These are phyloP conservation scores for Mycocentrospora acerina DNA, from an alignment of 2,329 filamentous ascomycete genomes.

Conservation along the genomic window DNA sequence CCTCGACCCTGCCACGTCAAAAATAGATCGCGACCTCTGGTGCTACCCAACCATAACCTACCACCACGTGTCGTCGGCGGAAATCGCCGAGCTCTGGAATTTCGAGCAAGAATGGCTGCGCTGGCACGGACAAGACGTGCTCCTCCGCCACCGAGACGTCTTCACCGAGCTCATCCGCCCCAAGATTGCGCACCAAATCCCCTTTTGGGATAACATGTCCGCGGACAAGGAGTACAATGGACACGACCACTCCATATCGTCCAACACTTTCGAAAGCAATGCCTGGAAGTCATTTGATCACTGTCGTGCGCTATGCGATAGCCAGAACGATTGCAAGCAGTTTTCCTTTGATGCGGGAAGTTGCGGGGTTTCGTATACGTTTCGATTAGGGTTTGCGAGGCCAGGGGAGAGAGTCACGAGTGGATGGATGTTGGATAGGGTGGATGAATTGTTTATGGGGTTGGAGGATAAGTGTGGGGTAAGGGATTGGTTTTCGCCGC, in stretches of 20 bases:
- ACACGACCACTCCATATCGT: constrained; percentile 26
- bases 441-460: constrained; percentile 34
- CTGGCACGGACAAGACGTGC: constrained; percentile 25
- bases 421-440: constrained; percentile 41
- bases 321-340: constrained; percentile 34
- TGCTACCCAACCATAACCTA: constrained; percentile 47
- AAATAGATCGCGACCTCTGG: constrained; percentile 44
- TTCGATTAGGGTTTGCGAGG: constrained; percentile 36
- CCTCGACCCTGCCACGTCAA: constrained; percentile 40
- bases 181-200: constrained; percentile 24
- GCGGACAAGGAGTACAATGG: constrained; percentile 39
- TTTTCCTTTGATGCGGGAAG: constrained; percentile 38
- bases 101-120: constrained; percentile 45
- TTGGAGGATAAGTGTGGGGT: constrained; percentile 36
- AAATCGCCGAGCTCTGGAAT: constrained; percentile 42
- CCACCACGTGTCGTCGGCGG: constrained; percentile 41
- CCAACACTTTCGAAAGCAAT: constrained; percentile 30
- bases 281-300: constrained; percentile 40
- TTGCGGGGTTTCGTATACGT: constrained; percentile 32
- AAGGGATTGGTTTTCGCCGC: constrained; percentile 37
- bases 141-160: constrained; percentile 41
- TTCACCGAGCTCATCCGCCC: constrained; percentile 38
- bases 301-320: constrained; percentile 38
- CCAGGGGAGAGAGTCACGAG: constrained; percentile 27
- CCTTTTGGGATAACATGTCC: constrained; percentile 42